Base-by-base conservation (phyloP, 2,329 filamentous ascomycete species). In the Cladosporium sp. region DNA sequence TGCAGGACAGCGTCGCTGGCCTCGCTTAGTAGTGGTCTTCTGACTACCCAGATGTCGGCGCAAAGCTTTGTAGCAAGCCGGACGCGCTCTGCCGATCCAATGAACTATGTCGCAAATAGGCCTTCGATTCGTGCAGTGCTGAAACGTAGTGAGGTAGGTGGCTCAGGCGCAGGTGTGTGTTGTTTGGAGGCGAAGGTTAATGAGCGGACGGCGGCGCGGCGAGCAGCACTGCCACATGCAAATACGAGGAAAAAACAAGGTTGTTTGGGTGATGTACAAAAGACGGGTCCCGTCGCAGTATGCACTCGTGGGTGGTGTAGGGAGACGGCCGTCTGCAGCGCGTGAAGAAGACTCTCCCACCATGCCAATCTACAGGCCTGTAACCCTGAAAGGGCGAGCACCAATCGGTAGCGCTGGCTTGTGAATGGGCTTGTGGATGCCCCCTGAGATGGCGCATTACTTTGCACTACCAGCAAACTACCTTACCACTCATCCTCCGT, bases 201-300 rank as follows among this genome's bases (percentile, higher is more conserved):
- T 53, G 60, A 62, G 49, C 60, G 60, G 60, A 62, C 31, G 60
- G 49, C 31, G 60, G 61, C 61, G 61, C 50, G 37, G 50, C 50
- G 31, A 63, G 61, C 61, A 62, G 61, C 61, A 63, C 61, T 63
- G 61, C 61, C 61, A 63, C 61, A 46, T 23, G 35, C 61, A 18
- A 62, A 52, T 26, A 62, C 59, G 59, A 40, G 46, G 7, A 53
- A 46, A n/a, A 37, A 50, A 40, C 14, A 26, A 63, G 35, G 14
- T 11, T 12, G 28, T 29, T 29, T 28, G 16, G 28, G 8, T 14
- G 33, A 18, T 55, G 52, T 33, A 55, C 52, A 55, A 55, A 55
- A 62, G 29, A n/a, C 18, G 61, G 46, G 26, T 49, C 29, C 28
- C n/a, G 31, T 37, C 6, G 16, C 31, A 26, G 31, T 11, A 12